These are phyloP conservation scores for Cystobasidium slooffiae DNA, from an alignment of 1,284 basidiomycete genomes.

Conservation along the genomic window DNA sequence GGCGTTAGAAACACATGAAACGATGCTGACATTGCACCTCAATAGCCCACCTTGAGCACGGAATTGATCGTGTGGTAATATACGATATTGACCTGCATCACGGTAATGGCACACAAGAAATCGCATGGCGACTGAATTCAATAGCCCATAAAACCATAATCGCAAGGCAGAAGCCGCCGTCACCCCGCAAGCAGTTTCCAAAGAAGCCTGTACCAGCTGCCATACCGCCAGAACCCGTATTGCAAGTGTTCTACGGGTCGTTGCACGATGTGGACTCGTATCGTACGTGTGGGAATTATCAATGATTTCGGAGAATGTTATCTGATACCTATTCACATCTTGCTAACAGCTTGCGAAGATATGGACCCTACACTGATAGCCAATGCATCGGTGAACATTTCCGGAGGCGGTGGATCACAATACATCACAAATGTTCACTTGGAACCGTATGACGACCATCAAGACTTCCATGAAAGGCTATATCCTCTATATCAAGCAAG, in stretches of 20 bases:
- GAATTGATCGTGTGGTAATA: constrained; percentile 78
- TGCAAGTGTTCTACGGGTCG: constrained; percentile 82
- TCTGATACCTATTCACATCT: no score
- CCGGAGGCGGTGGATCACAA: constrained; percentile 49
- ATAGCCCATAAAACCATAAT: constrained; percentile 67
- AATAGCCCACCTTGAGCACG: constrained; percentile 77
- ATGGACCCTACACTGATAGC: constrained; percentile 47
- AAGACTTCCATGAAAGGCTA: constrained; percentile 76
- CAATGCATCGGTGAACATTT: constrained; percentile 49
- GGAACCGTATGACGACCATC: constrained; percentile 71
- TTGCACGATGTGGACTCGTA: constrained; percentile 74
- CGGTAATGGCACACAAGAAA: constrained; percentile 90
- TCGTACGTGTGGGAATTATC: constrained; percentile 37
- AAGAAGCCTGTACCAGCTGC: constrained; percentile 6
- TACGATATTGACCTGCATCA: constrained; percentile 92
- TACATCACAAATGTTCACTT: constrained; percentile 74
- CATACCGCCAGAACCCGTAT: constrained; percentile 60
- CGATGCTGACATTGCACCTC: not conserved
- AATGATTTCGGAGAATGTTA: no score
- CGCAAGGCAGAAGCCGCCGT: constrained; percentile 15
- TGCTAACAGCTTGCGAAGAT: constrained; percentile 60
- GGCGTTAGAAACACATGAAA: constrained; percentile 69
- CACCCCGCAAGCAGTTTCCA: constrained; percentile 34
- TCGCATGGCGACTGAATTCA: constrained; percentile 89
- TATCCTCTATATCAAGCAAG: constrained; percentile 70